A percentile compares a stretch with the other conserved stretches of the same genome.
phyloP scores from a whole-genome alignment of 2,329 filamentous ascomycete genomes.

The Arthroderma sp. region DNA sequence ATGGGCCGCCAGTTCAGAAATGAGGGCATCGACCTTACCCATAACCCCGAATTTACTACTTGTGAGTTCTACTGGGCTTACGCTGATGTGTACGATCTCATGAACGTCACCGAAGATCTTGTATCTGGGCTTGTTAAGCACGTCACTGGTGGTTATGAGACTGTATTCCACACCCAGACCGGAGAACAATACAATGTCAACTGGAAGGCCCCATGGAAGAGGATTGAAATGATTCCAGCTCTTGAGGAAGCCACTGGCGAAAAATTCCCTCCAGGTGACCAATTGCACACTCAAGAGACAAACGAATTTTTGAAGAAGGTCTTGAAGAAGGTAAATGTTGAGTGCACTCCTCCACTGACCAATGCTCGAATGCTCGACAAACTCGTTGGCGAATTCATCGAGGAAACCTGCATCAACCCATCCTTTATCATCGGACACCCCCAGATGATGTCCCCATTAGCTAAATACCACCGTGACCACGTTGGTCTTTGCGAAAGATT shows the following conservation, averaged over 20 bases:
- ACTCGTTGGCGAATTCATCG: conserved; percentile 85
- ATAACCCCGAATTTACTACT: conserved; percentile 97
- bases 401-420: conserved; percentile 85
- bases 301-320: conserved; percentile 75
- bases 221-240: conserved; percentile 89
- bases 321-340: conserved; percentile 79
- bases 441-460: conserved; percentile 84
- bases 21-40: conserved; percentile 79
- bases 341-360: conserved; percentile 80
- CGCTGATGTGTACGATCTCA: conserved; percentile 79
- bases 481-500: conserved; percentile 90
- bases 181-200: conserved; percentile 85
- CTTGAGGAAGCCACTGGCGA: conserved; percentile 82
- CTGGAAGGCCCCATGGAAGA: conserved; percentile 89
- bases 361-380: conserved; percentile 96
- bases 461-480: conserved; percentile 79
- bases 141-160: conserved; percentile 72
- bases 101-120: conserved; percentile 85
- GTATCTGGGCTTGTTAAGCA: conserved; percentile 82
- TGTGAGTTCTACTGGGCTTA: conserved; percentile 97
- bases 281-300: conserved; percentile 81
- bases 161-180: conserved; percentile 71
- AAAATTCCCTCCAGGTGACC: conserved; percentile 80
- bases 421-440: conserved; percentile 81
- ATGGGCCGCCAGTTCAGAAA: conserved; percentile 93